A percentile compares a stretch with the other conserved stretches of the same genome.
These are phyloP conservation scores for Mycena sanguinolenta DNA, from an alignment of 768 basidiomycete genomes.

Conservation along the genomic window DNA sequence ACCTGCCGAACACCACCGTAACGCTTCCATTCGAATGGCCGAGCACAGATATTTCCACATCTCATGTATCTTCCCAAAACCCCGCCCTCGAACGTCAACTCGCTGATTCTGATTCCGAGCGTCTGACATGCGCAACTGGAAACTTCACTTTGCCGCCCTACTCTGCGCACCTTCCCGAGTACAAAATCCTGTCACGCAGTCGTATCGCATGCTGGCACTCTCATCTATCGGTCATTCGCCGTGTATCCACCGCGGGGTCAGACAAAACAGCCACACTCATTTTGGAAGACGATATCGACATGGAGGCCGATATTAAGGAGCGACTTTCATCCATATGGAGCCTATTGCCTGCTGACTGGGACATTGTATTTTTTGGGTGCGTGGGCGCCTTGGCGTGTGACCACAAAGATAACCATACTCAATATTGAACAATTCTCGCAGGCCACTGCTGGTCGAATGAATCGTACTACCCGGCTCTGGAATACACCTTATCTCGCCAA, in stretches of 20 bases:
- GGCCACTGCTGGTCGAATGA: conserved; percentile 89
- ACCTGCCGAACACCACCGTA: conserved; percentile 15
- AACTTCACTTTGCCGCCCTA: conserved; percentile 55
- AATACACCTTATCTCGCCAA: neutral
- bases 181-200: conserved; percentile 67
- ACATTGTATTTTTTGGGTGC: conserved; percentile 29
- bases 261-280: conserved; percentile 60
- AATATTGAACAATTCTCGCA: conserved; percentile 42
- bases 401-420: neutral
- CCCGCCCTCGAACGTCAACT: neutral
- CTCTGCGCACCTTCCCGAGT: conserved; percentile 52
- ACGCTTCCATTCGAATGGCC: conserved; percentile 48
- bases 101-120: conserved; percentile 23
- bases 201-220: conserved; percentile 83
- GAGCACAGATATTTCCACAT: conserved; percentile 25
- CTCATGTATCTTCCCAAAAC: neutral
- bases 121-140: conserved; percentile 59
- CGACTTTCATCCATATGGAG: conserved; percentile 45
- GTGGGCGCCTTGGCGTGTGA: neutral
- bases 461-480: conserved; percentile 41
- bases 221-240: conserved; percentile 67
- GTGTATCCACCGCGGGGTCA: neutral
- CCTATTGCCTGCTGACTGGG: conserved; percentile 24
- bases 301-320: conserved; percentile 71
- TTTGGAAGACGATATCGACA: conserved; percentile 86